phyloP scores from a whole-genome alignment of 2,329 filamentous ascomycete genomes.

The Claviceps sp. region DNA sequence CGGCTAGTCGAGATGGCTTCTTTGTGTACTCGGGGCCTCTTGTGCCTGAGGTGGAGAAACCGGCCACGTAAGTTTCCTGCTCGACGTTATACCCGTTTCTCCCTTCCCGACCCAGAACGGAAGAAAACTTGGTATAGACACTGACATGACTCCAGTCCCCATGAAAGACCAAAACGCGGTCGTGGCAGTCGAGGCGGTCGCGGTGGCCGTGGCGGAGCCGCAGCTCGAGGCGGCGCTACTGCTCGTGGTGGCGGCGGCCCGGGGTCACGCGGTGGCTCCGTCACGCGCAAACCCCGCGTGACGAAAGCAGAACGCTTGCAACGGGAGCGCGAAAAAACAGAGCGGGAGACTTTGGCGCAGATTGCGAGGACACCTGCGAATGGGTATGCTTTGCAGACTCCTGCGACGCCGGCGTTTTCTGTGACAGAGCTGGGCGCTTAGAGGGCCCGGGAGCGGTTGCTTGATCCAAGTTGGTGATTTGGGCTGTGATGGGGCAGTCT shows the following conservation, averaged over 20 bases:
- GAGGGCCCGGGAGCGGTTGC: background rate
- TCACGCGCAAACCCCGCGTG: constrained; percentile 68
- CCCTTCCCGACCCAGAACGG: no score
- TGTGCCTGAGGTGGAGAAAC: constrained; percentile 74
- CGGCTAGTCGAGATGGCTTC: constrained; percentile 89
- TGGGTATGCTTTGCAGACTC: constrained; percentile 24
- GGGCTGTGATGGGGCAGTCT: no score
- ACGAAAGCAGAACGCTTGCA: constrained; percentile 76
- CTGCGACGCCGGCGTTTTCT: constrained; percentile 23
- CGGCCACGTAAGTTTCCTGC: constrained; percentile 25
- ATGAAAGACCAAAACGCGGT: constrained; percentile 59
- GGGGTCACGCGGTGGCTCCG: constrained; percentile 62
- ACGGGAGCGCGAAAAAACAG: constrained; percentile 69
- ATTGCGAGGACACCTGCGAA: constrained; percentile 24
- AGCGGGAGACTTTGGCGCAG: constrained; percentile 44
- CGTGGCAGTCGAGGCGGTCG: constrained; percentile 38
- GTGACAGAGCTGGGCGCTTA: constrained; percentile 24
- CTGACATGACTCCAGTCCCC: constrained; percentile 36
- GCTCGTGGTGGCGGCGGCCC: constrained; percentile 41
- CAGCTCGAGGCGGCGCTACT: constrained; percentile 38
- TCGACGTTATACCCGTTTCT: no score
- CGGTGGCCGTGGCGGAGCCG: constrained; percentile 50
- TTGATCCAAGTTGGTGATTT: no score
- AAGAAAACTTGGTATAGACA: background rate
- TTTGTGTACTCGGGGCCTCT: constrained; percentile 95